Evolutionary conservation across 306 rosid genomes (phyloP).

Genomic region (Cucumis sativus): Cucumber_9930_V3 NC_026656.2:5990001-5990500

Average conservation of each 20-base stretch:
- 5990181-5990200: conserved; percentile 51
- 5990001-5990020: conserved; percentile 73
- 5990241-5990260: conserved; percentile 78
- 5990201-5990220: conserved; percentile 50
- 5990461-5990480: conserved; percentile 87
- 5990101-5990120: conserved; percentile 40
- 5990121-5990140: conserved; percentile 52
- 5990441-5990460: conserved; percentile 73
- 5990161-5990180: conserved; percentile 56
- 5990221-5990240: conserved; percentile 79
- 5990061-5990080: conserved; percentile 55
- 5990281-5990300: conserved; percentile 52
- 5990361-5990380: conserved; percentile 74
- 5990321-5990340: conserved; percentile 73
- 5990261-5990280: conserved; percentile 90
- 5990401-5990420: conserved; percentile 73
- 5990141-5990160: conserved; percentile 75
- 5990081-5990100: conserved; percentile 73
- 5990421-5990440: conserved; percentile 51
- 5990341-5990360: conserved; percentile 52
- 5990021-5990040: conserved; percentile 78
- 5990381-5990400: conserved; percentile 62
- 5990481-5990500: conserved; percentile 66
- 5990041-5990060: conserved; percentile 81
- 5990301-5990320: conserved; percentile 26